Percentiles rank a stretch among this genome's conserved stretches.
Conservation (phyloP, 225 moss, liverwort and hornwort species). For the Takakia lepidozioides region DNA sequence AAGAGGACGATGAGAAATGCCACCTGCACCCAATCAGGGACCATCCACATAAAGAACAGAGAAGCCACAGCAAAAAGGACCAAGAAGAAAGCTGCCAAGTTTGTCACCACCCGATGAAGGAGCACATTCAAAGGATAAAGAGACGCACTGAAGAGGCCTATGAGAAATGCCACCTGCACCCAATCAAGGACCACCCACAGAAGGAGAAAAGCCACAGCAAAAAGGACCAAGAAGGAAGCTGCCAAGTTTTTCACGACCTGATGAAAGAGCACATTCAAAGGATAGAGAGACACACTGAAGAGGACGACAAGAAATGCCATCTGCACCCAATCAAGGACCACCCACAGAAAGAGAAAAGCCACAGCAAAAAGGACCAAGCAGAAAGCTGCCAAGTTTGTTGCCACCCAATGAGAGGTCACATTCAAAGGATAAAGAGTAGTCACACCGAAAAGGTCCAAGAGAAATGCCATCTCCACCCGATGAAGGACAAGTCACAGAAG, state of each 20-base stretch:
- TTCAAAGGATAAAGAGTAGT: too few species aligned
- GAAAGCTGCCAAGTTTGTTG: not conserved
- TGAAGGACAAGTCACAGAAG: not conserved
- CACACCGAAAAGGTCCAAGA: too few species aligned
- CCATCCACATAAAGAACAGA: not conserved
- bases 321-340: constrained; percentile 5
- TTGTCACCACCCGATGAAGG: constrained; percentile 2
- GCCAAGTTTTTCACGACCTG: not conserved
- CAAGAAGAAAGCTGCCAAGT: not conserved
- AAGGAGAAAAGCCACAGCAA: not conserved
- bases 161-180: not conserved
- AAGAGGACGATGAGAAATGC: not conserved
- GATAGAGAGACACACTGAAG: too few species aligned
- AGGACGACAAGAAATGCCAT: not conserved
- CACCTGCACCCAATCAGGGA: not conserved
- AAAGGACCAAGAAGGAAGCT: not conserved
- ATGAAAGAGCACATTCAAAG: not conserved
- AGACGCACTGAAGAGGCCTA: not conserved
- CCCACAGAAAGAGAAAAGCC: constrained; percentile 4
- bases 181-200: not conserved
- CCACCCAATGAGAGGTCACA: not conserved
- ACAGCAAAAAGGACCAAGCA: constrained; percentile 5
- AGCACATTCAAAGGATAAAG: not conserved
- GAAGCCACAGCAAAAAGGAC: not conserved
- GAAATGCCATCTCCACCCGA: not conserved